Evolutionary conservation across 2,329 filamentous ascomycete species (phyloP).

Genomic region (Pseudopyricularia cyperi): DNA sequence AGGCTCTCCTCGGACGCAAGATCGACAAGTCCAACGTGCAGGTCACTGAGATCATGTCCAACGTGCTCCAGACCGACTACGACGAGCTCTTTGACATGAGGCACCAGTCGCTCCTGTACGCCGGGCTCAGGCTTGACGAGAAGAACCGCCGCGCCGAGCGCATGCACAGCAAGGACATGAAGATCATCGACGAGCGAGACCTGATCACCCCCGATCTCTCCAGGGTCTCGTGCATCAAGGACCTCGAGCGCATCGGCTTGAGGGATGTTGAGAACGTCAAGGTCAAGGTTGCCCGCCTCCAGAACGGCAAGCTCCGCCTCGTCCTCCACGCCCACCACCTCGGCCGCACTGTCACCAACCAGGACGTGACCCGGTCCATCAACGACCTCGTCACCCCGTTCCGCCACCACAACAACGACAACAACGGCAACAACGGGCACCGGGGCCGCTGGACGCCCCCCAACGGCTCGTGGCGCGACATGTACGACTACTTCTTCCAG

Average conservation of each 20-base stretch:
- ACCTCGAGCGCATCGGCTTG: constrained; percentile 26
- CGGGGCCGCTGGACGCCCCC: constrained; percentile 21
- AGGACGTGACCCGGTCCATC: constrained; percentile 23
- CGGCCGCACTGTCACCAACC: constrained; percentile 23
- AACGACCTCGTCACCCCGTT: constrained; percentile 26
- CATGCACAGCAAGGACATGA: constrained; percentile 23
- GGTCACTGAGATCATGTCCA: constrained; percentile 20
- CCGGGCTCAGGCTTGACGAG: constrained; percentile 26
- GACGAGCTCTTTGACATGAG: constrained; percentile 33
- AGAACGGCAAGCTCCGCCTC: constrained; percentile 30
- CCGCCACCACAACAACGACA: constrained; percentile 9
- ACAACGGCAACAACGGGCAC: background rate
- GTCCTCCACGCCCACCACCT: constrained; percentile 21
- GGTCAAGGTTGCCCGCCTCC: constrained; percentile 26
- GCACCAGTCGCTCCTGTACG: constrained; percentile 26
- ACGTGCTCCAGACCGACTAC: constrained; percentile 31
- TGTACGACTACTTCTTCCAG: constrained; percentile 4
- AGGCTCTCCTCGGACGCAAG: constrained; percentile 27
- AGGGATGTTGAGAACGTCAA: constrained; percentile 20
- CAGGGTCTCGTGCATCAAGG: constrained; percentile 18
- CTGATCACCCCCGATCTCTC: constrained; percentile 28
- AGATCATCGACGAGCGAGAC: constrained; percentile 26
- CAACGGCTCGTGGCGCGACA: constrained; percentile 25
- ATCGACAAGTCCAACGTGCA: constrained; percentile 21
- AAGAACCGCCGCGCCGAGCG: constrained; percentile 22